Conservation (phyloP, 2,329 filamentous ascomycete genomes). For the Albifimbria verrucaria region DNA sequence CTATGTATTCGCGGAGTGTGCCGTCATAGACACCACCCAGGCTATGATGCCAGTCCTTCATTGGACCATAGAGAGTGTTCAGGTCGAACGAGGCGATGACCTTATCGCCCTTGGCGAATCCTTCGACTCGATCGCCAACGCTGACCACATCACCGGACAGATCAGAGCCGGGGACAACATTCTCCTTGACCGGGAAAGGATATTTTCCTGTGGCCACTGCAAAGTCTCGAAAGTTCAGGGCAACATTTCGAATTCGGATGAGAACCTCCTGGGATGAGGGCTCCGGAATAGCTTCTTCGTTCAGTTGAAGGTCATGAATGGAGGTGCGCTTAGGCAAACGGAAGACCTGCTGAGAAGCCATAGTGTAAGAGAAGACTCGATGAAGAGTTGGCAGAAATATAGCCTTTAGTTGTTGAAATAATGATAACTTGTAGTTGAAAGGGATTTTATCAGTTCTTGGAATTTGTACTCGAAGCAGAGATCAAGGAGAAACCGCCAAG, state of each 20-base stretch:
- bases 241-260: constrained; percentile 23
- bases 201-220: constrained; percentile 25
- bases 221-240: constrained; percentile 32
- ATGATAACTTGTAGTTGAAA: too few relatives aligned
- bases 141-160: constrained; percentile 29
- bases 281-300: constrained; percentile 20
- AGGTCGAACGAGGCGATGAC: constrained; percentile 24
- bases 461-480: too few relatives aligned
- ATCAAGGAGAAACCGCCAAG: too few relatives aligned
- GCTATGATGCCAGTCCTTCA: constrained; percentile 14
- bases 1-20: constrained; percentile 37
- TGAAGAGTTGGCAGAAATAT: too few relatives aligned
- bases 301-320: constrained; percentile 17
- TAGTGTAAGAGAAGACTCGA: too few relatives aligned
- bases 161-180: constrained; percentile 33
- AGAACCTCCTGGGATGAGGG: constrained; percentile 23
- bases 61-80: constrained; percentile 20
- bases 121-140: constrained; percentile 20
- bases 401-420: too few relatives aligned
- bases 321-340: constrained; percentile 7
- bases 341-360: constrained; percentile 6
- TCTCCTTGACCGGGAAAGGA: constrained; percentile 25
- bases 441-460: too few relatives aligned
- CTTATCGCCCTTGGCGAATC: constrained; percentile 25
- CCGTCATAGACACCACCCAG: constrained; percentile 32